phyloP scores from a whole-genome alignment of 768 basidiomycete species.

The Pleurotus salmoneostramineus region DNA sequence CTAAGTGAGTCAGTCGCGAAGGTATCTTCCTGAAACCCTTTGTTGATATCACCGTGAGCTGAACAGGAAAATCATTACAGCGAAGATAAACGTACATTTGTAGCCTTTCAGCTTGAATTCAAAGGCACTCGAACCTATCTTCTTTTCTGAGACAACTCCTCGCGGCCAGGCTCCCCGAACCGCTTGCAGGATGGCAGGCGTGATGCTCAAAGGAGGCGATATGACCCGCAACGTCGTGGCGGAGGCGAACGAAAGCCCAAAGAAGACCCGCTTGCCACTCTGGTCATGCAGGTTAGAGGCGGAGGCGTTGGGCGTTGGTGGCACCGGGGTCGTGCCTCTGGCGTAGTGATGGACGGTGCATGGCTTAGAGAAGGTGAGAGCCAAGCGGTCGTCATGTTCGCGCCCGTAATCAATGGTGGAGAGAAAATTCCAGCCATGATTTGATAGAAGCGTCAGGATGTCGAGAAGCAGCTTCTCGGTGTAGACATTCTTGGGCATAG shows the following conservation, averaged over 20 bases:
- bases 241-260: conserved; percentile 72
- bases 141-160: conserved; percentile 76
- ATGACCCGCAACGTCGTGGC: conserved; percentile 69
- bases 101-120: conserved; percentile 84
- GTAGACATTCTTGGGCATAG: conserved; percentile 56
- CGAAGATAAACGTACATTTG: conserved; percentile 48
- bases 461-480: conserved; percentile 71
- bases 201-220: conserved; percentile 69
- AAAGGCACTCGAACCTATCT: conserved; percentile 64
- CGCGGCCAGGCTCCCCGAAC: conserved; percentile 77
- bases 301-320: conserved; percentile 35
- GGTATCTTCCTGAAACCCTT: conserved; percentile 75
- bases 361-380: conserved; percentile 66
- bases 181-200: conserved; percentile 78
- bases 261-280: conserved; percentile 40
- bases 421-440: conserved; percentile 58
- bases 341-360: conserved; percentile 21
- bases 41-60: neutral
- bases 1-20: conserved; percentile 63
- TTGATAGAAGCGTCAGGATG: conserved; percentile 58
- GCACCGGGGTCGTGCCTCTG: conserved; percentile 27
- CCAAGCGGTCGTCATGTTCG: conserved; percentile 69
- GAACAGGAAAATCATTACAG: conserved; percentile 14
- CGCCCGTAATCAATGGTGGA: conserved; percentile 76
- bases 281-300: conserved; percentile 31